phyloP scores from a whole-genome alignment of 768 basidiomycete genomes.

The Boletus tylopilopsis region DNA sequence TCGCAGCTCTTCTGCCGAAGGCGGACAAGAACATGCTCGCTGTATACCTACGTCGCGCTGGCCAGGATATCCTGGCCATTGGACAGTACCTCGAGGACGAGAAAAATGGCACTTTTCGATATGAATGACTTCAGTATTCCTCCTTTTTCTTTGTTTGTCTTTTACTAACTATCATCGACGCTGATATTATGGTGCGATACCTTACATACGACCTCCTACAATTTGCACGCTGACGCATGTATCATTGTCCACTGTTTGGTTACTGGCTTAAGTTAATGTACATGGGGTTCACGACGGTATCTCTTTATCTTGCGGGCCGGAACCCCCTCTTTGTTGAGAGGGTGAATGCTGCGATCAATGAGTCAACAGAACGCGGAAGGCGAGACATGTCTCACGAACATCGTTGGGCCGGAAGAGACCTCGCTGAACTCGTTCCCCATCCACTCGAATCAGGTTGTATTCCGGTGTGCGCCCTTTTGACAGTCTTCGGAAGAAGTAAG shows the following conservation, averaged over 20 bases:
- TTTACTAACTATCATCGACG: constrained; percentile 8
- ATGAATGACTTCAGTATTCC: constrained; percentile 20
- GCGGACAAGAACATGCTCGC: constrained; percentile 66
- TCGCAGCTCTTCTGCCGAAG: constrained; percentile 66
- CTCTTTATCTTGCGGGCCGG: constrained; percentile 37
- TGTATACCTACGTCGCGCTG: constrained; percentile 67
- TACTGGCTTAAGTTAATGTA: constrained; percentile 18
- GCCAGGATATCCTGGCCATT: constrained; percentile 82
- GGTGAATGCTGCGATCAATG: constrained; percentile 39
- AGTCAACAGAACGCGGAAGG: background rate
- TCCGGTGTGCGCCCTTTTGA: constrained; percentile 18
- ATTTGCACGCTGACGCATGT: constrained; percentile 18
- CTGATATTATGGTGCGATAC: constrained; percentile 15
- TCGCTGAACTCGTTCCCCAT: constrained; percentile 33
- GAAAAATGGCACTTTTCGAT: constrained; percentile 61
- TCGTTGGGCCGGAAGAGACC: constrained; percentile 23
- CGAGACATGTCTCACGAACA: constrained; percentile 16
- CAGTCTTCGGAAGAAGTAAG: constrained; percentile 39
- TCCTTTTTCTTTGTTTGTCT: background rate
- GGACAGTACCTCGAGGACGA: constrained; percentile 84
- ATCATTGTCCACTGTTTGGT: constrained; percentile 15
- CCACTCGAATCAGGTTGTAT: constrained; percentile 29
- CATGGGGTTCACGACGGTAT: background rate
- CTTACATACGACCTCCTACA: constrained; percentile 6
- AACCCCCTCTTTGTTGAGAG: constrained; percentile 43